Base-by-base conservation (phyloP, 176 grass and related monocot genomes). In the Calamus simplicifolius region DNA sequence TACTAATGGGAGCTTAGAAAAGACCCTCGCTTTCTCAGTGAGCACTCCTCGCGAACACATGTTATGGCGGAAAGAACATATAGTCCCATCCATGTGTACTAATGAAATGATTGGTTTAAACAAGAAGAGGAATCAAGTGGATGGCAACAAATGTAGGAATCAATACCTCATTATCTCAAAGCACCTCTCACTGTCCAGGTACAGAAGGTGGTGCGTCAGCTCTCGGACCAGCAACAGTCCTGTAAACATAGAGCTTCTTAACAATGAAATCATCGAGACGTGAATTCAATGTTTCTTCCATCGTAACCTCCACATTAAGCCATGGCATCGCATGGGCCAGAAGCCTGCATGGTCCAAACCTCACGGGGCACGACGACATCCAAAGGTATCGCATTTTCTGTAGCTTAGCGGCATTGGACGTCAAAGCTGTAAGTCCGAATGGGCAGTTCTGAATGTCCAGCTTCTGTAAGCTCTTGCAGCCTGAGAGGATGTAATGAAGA, bases 341-440 rank as follows among this genome's bases (percentile, higher is more conserved):
- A 67, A 69, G 72, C 60, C 72, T 65, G 70, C 87, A 90, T 48
- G 75, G 72, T 16, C 79, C 87, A 68, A 85, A 50, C 56, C 82
- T 90, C 71, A 90, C 66, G 48, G 51, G 66, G 68, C 82, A 85
- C 14, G 87, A 79, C 55, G 75, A 85, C 82, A 90, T 90, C 87
- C 82, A 90, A 90, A 90, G 87, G 87, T 82, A 90, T 90, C 82
- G 82, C 87, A 90, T 85, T 85, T 79, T 90, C 82, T 82, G 75
- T 56, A 85, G 79, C 79, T 90, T 90, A 31, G 71, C 75, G 50
- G 75, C 79, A 69, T 90, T 85, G 50, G 72, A 68, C 67, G 85
- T 66, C 79, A 90, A 73, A 1, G 87, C 68, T 54, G 67, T 77
- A 66, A 79, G 68, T 0, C 87, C 87, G 73, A 90, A 90, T 16